Base-by-base conservation (phyloP, 495 filamentous ascomycete genomes). In the Podospora comata region DNA sequence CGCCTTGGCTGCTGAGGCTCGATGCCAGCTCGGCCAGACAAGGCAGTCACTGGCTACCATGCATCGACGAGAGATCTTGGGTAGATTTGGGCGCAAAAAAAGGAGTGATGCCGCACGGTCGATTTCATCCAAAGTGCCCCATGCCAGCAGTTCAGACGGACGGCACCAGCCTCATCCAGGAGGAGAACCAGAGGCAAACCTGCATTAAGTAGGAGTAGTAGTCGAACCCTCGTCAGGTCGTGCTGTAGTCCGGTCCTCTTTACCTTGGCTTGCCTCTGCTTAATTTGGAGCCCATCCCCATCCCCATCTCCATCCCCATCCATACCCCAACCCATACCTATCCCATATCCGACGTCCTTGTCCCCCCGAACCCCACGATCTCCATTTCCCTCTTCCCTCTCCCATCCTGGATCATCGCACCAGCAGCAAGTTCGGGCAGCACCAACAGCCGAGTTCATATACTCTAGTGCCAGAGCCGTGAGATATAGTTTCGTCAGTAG, bases 331-430 rank as follows among this genome's bases (percentile, higher is more conserved):
- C 55, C 55, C 55, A 58, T 58, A 63, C n/a, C 71, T 58, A 63
- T 32, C 71, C 71, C 71, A 73, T 73, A 73, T 69, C 71, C 71
- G 71, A 73, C 67, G 67, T 63, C 66, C 70, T 63, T 65, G 64
- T 70, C 71, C 67, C 62, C 68, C 69, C 71, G 30, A 67, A 65
- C 64, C 65, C 64, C 68, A 68, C 62, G 53, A 67, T 63, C 66
- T 63, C 27, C 58, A 30, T 69, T 66, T 64, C 64, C 63, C 60
- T 59, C 65, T 62, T 62, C 55, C 61, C 54, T 30, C 34, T 34
- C 57, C 64, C 65, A 20, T 66, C n/a, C 55, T 58, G n/a, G 55
- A 20, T 23, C 9, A 58, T 58, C 55, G n/a, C 55, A 58, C n/a
- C 55, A 58, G 55, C 55, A 58, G 55, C 55, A 58, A 26, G 30